Percentiles rank a stretch among this genome's conserved stretches.
Conservation (phyloP, 257 asterid genomes). For the Petunia secreta region DNA sequence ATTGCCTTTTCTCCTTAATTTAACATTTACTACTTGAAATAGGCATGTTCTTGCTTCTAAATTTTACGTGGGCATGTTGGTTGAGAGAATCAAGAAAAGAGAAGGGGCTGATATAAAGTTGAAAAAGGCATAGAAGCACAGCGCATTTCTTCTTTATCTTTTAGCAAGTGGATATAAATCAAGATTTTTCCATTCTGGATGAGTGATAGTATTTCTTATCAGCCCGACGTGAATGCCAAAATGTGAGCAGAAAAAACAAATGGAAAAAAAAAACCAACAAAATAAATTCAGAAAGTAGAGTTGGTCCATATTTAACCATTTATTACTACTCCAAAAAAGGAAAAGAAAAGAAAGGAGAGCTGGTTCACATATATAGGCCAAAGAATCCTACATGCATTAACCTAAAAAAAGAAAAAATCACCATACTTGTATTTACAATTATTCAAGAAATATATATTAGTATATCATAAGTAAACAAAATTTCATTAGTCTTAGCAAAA, state of each 20-base stretch:
- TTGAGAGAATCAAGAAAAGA: constrained; percentile 22
- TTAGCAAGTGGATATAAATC: constrained; percentile 4
- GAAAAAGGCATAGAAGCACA: not conserved
- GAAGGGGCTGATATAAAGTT: not conserved
- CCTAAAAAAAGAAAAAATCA: too few species aligned
- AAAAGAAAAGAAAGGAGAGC: too few species aligned
- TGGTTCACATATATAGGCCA: too few species aligned
- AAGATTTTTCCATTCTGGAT: not conserved
- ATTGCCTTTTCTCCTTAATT: not conserved
- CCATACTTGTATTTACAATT: too few species aligned
- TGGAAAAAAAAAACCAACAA: too few species aligned
- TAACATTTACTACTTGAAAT: not conserved
- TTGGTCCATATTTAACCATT: too few species aligned
- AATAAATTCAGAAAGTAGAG: too few species aligned
- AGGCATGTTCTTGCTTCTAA: not conserved
- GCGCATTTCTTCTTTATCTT: not conserved
- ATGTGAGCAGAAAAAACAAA: too few species aligned
- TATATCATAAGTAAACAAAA: not conserved
- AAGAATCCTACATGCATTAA: too few species aligned
- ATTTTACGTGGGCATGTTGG: not conserved
- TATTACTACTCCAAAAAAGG: too few species aligned
- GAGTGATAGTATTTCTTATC: too few species aligned
- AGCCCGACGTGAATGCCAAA: too few species aligned
- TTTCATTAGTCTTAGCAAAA: not conserved
- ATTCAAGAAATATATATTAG: not conserved